phyloP scores from a whole-genome alignment of 2,329 filamentous ascomycete species.

The Claviceps arundinis region DNA sequence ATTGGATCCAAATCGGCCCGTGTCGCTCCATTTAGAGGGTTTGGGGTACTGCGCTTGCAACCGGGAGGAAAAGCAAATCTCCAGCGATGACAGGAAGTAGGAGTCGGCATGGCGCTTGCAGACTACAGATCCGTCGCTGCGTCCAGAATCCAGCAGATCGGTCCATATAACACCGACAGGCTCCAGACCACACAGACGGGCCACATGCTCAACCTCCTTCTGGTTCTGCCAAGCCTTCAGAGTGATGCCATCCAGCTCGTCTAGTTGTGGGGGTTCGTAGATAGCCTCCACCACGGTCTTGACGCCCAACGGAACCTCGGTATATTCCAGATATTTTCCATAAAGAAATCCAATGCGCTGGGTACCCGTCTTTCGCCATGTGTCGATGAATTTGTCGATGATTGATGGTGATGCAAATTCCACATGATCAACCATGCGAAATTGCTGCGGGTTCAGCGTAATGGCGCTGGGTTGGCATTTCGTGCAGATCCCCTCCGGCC shows the following conservation, averaged over 20 bases:
- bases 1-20: slow-evolving; percentile 83
- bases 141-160: slow-evolving; percentile 72
- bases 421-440: slow-evolving; percentile 96
- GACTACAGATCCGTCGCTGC: slow-evolving; percentile 70
- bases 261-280: slow-evolving; percentile 85
- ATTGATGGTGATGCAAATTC: slow-evolving; percentile 80
- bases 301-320: slow-evolving; percentile 81
- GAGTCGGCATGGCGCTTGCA: slow-evolving; percentile 96
- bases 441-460: slow-evolving; percentile 82
- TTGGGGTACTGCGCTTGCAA: slow-evolving; percentile 83
- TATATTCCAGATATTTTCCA: slow-evolving; percentile 79
- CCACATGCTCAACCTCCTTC: slow-evolving; percentile 66
- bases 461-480: slow-evolving; percentile 98
- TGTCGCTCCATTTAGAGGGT: slow-evolving; percentile 92
- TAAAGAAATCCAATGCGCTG: slow-evolving; percentile 88
- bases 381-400: slow-evolving; percentile 80
- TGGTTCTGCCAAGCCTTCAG: slow-evolving; percentile 77
- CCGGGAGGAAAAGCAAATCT: slow-evolving; percentile 78
- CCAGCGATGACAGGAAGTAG: slow-evolving; percentile 83
- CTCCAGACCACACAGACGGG: slow-evolving; percentile 70
- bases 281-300: slow-evolving; percentile 96
- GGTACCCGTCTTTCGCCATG: slow-evolving; percentile 74
- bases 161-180: slow-evolving; percentile 91
- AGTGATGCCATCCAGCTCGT: slow-evolving; percentile 80
- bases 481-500: slow-evolving; percentile 93